phyloP scores from a whole-genome alignment of 331 rosid species.

The Arachis monticola region DNA sequence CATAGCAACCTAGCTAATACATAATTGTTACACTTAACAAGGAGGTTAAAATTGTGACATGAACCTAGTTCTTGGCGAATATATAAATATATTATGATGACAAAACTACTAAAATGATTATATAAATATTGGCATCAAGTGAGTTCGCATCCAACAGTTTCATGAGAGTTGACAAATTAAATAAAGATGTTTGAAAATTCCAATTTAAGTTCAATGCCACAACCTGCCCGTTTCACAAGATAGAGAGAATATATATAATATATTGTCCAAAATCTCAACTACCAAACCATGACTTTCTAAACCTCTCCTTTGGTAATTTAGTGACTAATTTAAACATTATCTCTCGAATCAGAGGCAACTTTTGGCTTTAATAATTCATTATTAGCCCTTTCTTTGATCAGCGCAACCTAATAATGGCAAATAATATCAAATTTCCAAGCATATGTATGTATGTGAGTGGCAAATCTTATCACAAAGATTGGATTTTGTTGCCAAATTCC shows the following conservation, averaged over 20 bases:
- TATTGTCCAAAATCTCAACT: slow-evolving; percentile 38
- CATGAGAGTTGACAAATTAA: slow-evolving; percentile 35
- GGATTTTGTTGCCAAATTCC: slow-evolving; percentile 39
- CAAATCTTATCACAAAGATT: slow-evolving; percentile 50
- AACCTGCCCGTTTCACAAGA: slow-evolving; percentile 35
- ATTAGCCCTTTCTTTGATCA: slow-evolving; percentile 38
- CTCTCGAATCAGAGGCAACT: slow-evolving; percentile 34
- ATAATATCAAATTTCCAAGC: slow-evolving; percentile 34
- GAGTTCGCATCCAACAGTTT: slow-evolving; percentile 34
- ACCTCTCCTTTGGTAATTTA: slow-evolving; percentile 33
- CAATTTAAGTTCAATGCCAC: slow-evolving; percentile 11
- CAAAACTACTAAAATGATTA: no score
- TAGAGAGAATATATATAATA: no score
- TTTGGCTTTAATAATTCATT: slow-evolving; percentile 46
- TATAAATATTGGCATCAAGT: no score
- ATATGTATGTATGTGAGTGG: slow-evolving; percentile 33
- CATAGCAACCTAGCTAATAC: no score
- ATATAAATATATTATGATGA: no score
- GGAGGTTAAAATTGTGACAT: background rate
- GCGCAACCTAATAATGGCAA: slow-evolving; percentile 34
- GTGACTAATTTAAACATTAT: slow-evolving; percentile 22
- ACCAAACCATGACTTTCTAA: slow-evolving; percentile 37
- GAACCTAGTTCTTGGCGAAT: slow-evolving; percentile 26
- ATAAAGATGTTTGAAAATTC: slow-evolving; percentile 41
- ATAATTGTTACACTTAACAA: background rate